These are phyloP conservation scores for Vigna hirtella DNA, from an alignment of 306 rosid species.

Conservation along the genomic window DNA sequence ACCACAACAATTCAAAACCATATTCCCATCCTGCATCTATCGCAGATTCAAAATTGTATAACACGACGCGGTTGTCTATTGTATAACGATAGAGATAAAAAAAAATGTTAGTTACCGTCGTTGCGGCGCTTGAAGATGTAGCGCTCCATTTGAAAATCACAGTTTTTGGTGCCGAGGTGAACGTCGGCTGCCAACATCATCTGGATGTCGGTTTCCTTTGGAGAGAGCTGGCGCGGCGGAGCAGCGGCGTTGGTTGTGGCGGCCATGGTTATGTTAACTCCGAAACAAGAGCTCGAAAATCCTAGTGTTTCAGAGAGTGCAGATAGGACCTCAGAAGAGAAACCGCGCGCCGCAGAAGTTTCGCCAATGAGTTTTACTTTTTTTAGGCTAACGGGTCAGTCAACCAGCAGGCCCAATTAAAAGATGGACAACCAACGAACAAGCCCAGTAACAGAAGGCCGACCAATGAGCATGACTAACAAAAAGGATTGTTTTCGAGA, in stretches of 20 bases:
- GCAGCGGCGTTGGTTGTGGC: constrained; percentile 42
- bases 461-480: too few relatives aligned
- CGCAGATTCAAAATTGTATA: neutral
- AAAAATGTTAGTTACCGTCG: constrained; percentile 59
- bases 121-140: constrained; percentile 90
- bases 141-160: constrained; percentile 90
- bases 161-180: constrained; percentile 89
- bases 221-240: constrained; percentile 70
- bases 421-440: too few relatives aligned
- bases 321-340: neutral
- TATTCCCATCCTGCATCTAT: neutral
- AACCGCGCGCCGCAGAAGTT: neutral
- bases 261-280: constrained; percentile 55
- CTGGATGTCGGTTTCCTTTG: constrained; percentile 84
- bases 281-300: neutral
- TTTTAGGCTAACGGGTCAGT: neutral
- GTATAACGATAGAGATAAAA: too few relatives aligned
- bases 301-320: neutral
- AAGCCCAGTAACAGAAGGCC: too few relatives aligned
- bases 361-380: neutral
- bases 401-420: neutral
- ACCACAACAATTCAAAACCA: neutral
- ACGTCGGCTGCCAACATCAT: constrained; percentile 93
- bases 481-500: too few relatives aligned
- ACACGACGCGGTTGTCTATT: neutral